Base-by-base conservation (phyloP, 208 protist genomes). In the Dictyostelium gargantuum region DNA sequence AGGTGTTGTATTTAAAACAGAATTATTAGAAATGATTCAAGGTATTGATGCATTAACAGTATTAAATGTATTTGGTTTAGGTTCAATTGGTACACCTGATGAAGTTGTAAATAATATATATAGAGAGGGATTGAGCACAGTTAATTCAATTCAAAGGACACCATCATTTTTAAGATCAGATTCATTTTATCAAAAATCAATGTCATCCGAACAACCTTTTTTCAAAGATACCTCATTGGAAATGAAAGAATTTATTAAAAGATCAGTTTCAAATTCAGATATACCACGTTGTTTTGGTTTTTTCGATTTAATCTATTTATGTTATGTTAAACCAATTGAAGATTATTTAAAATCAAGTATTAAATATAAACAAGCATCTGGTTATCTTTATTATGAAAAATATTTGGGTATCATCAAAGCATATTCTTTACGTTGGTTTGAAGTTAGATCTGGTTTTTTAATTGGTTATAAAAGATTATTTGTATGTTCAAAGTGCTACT, bases 271-370 rank as follows among this genome's bases (percentile, higher is more conserved):
- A 52, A 58, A 79, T 50, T 52, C 66, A 26, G 82, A 89, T 52
- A n/a, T 89, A 56, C 46, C 68, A 23, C n/a, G 82, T 44, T 89
- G 82, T 52, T 89, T 89, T 68, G 82, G 82, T 29, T 79, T 79
- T 40, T 89, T 89, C 68, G 82, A 89, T 89, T 26, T 89, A n/a
- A 68, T 79, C 1, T 89, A 89, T 52, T 29, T 79, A 19, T 79
- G 68, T 54, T 89, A 79, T 26, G 52, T 89, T 68, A 89, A 89
- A 68, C 82, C 82, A 38, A 79, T 89, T 54, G 82, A 89, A 89
- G 66, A 56, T 46, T 46, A 89, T 89, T 52, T 84, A 84, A 63
- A 84, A n/a, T 73, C 79, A 11, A 84, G 66, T 54, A 50, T 72
- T 26, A 73, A 68, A 72, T 46, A 76, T n/a, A 35, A 89, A 52